Percentiles rank a stretch among this genome's conserved stretches.
Conservation (phyloP, 257 asterid genomes). For the Przewalskia tangutica region DNA sequence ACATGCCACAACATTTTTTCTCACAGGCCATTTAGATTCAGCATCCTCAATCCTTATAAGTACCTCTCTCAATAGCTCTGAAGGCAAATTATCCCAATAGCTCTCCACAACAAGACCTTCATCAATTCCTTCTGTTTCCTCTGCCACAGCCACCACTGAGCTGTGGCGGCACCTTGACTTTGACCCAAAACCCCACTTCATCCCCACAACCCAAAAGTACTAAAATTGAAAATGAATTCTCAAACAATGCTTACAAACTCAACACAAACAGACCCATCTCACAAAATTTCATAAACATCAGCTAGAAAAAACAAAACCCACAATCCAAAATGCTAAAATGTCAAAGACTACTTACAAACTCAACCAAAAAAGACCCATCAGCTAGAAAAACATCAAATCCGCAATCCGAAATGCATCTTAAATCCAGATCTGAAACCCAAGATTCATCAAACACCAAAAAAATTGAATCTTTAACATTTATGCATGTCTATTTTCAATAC, state of each 20-base stretch:
- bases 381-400: neutral
- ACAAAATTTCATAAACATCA: neutral
- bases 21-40: constrained; percentile 61
- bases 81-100: constrained; percentile 71
- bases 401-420: neutral
- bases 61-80: constrained; percentile 69
- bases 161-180: constrained; percentile 67
- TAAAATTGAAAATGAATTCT: neutral
- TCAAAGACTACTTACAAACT: too few relatives aligned
- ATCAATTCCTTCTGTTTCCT: neutral
- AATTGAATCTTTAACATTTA: neutral
- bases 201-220: constrained; percentile 7
- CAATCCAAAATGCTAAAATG: too few relatives aligned
- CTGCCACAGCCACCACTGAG: constrained; percentile 40
- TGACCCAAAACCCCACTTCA: constrained; percentile 71
- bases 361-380: too few relatives aligned
- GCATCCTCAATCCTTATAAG: constrained; percentile 51
- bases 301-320: too few relatives aligned
- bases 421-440: neutral
- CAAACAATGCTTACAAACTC: neutral
- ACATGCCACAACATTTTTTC: constrained; percentile 77
- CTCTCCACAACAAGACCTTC: constrained; percentile 13
- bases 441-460: neutral
- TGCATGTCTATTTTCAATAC: neutral
- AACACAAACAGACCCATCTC: neutral